A percentile compares a stretch with the other conserved stretches of the same genome.
These are phyloP conservation scores for Diutina rugosa DNA, from an alignment of 1,139 yeast genomes.

Conservation along the genomic window DNA sequence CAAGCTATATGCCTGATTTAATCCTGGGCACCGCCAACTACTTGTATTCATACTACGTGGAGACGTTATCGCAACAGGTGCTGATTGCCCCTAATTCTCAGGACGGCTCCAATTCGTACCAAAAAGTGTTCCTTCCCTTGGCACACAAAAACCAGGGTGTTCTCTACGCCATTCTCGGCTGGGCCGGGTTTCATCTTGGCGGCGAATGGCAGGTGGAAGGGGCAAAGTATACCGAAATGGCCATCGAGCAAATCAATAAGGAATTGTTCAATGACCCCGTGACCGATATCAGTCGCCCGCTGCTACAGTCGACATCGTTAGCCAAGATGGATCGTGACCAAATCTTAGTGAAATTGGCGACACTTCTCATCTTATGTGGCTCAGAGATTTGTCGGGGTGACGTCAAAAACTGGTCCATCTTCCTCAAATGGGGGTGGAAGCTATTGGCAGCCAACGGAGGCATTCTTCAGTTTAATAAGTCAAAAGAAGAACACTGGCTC, in stretches of 20 bases:
- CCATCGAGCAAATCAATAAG: slow-evolving; percentile 29
- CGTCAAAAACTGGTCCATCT: slow-evolving; percentile 54
- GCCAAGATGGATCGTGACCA: slow-evolving; percentile 4
- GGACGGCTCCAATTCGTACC: slow-evolving; percentile 50
- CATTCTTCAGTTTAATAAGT: slow-evolving; percentile 34
- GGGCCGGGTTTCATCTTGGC: slow-evolving; percentile 63
- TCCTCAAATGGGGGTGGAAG: slow-evolving; percentile 49
- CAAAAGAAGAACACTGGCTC: slow-evolving; percentile 57
- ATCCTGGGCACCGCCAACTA: slow-evolving; percentile 8
- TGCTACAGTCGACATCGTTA: neutral
- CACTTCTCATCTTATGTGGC: slow-evolving; percentile 52
- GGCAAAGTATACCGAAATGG: slow-evolving; percentile 29
- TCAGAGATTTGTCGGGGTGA: slow-evolving; percentile 72
- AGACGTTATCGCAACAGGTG: slow-evolving; percentile 42
- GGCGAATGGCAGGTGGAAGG: slow-evolving; percentile 33
- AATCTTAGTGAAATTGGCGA: slow-evolving; percentile 40
- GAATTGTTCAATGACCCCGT: neutral
- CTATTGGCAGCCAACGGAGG: slow-evolving; percentile 49
- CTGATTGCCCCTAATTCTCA: slow-evolving; percentile 49
- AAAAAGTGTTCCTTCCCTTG: slow-evolving; percentile 65
- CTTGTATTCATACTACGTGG: slow-evolving; percentile 55
- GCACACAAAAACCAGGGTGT: slow-evolving; percentile 61
- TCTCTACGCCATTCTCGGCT: slow-evolving; percentile 56
- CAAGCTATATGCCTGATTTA: neutral
- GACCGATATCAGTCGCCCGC: neutral